Conservation (phyloP, 371 early-diverging fungal species). For the Smittium mucronatum region DNA sequence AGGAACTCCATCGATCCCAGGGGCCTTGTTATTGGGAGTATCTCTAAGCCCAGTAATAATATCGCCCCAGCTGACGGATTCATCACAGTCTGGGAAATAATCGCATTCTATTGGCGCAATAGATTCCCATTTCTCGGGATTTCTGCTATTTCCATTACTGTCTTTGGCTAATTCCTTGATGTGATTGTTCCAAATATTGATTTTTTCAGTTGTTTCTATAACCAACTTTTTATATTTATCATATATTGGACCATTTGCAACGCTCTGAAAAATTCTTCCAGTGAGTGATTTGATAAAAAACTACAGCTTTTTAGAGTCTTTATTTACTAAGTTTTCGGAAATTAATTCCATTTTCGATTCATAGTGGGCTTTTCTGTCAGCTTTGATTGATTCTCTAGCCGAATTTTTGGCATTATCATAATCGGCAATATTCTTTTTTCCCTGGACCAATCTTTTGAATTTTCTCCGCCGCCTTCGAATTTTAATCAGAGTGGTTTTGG, state of each 20-base stretch:
- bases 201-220: not conserved
- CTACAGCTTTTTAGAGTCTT: not conserved
- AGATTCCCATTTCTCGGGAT: not conserved
- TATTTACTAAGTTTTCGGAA: not conserved
- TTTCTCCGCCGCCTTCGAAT: no score
- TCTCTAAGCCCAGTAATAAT: not conserved
- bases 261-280: not conserved
- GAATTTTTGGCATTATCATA: no score
- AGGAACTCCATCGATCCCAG: constrained; percentile 5
- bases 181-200: not conserved
- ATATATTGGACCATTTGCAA: not conserved
- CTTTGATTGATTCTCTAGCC: no score
- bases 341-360: no score
- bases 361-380: no score
- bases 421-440: no score
- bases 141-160: not conserved
- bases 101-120: not conserved
- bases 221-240: not conserved
- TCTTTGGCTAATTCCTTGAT: not conserved
- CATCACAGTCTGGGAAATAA: not conserved
- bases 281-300: not conserved
- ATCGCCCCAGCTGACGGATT: not conserved
- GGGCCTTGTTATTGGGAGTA: not conserved
- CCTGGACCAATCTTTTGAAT: no score
- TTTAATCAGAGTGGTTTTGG: no score